phyloP scores from a whole-genome alignment of 1,284 basidiomycete genomes.

The Heterobasidion annosum region DNA sequence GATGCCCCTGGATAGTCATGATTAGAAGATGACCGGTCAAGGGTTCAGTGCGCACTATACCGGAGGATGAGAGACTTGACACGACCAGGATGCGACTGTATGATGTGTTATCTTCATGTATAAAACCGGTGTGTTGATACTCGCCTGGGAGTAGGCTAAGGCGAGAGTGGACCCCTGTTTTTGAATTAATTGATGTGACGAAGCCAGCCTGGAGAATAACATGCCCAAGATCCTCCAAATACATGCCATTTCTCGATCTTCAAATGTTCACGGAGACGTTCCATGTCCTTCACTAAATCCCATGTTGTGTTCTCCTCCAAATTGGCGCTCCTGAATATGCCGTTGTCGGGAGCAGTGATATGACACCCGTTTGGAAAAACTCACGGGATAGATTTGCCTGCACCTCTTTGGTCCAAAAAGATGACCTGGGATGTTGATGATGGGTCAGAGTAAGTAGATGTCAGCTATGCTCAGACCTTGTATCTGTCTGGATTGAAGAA shows the following conservation, averaged over 20 bases:
- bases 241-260: constrained; percentile 78
- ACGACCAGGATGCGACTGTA: constrained; percentile 68
- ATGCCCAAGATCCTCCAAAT: constrained; percentile 86
- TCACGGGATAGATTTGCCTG: constrained; percentile 80
- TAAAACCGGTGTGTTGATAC: not conserved
- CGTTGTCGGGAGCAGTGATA: not conserved
- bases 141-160: constrained; percentile 79
- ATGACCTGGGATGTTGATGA: constrained; percentile 40
- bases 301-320: constrained; percentile 89
- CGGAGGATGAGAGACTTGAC: constrained; percentile 81
- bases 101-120: constrained; percentile 1
- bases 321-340: constrained; percentile 48
- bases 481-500: constrained; percentile 84
- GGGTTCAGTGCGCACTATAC: constrained; percentile 25
- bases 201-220: constrained; percentile 11
- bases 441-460: too few species aligned
- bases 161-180: constrained; percentile 83
- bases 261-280: constrained; percentile 70
- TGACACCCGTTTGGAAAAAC: constrained; percentile 15
- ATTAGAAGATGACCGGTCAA: not conserved
- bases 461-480: constrained; percentile 37
- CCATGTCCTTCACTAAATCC: constrained; percentile 89
- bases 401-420: constrained; percentile 78
- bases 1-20: constrained; percentile 53
- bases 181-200: not conserved